phyloP scores from a whole-genome alignment of 306 rosid genomes.

The Gastrolobium villosum region DNA sequence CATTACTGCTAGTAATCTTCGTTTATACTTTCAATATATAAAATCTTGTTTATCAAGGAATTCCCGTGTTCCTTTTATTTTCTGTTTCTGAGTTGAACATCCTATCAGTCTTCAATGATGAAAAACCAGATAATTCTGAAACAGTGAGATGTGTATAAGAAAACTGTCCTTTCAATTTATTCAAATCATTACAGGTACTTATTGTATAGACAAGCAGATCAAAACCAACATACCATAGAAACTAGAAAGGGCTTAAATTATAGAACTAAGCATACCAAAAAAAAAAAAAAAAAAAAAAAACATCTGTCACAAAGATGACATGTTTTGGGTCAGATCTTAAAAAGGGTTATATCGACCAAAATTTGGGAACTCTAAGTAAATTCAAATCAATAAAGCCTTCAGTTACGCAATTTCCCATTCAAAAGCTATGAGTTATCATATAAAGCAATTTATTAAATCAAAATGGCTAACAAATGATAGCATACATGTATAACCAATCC shows the following conservation, averaged over 20 bases:
- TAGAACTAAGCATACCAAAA: slow-evolving; percentile 2
- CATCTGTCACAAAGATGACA: not conserved
- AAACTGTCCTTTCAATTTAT: not conserved
- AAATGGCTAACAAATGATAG: not conserved
- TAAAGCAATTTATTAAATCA: slow-evolving; percentile 10
- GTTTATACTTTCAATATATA: too few relatives aligned
- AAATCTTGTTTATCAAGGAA: too few relatives aligned
- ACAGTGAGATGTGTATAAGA: not conserved
- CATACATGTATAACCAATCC: not conserved
- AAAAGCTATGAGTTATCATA: not conserved
- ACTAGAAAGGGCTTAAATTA: not conserved
- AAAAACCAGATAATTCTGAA: too few relatives aligned
- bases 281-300: too few relatives aligned
- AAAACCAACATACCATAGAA: not conserved
- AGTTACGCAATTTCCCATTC: not conserved
- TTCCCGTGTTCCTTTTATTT: too few relatives aligned
- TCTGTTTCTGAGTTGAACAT: too few relatives aligned
- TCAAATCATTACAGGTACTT: too few relatives aligned
- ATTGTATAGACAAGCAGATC: not conserved
- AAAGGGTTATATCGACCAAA: too few relatives aligned
- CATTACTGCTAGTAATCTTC: too few relatives aligned
- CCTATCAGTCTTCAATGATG: too few relatives aligned
- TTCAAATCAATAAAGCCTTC: not conserved
- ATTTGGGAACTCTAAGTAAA: not conserved
- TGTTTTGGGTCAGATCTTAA: not conserved